Base-by-base conservation (phyloP, 768 basidiomycete genomes). In the Agaricus blazei region DNA sequence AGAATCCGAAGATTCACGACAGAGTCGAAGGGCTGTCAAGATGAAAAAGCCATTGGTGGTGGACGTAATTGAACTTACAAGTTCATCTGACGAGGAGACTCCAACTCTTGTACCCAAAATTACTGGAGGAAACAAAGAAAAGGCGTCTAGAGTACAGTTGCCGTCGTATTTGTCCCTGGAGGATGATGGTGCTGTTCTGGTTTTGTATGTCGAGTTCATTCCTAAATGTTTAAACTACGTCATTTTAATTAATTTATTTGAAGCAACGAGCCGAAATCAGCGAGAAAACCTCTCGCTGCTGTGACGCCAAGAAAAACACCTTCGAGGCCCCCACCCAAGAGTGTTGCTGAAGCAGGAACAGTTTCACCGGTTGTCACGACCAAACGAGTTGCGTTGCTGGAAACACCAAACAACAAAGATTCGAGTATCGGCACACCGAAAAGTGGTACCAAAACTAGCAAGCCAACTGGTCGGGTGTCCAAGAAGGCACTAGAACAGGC, bases 211-310 rank as follows among this genome's bases (percentile, higher is more conserved):
- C 37, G 4, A 7, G 12, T 12, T 50, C 0, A n/a, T 45, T 42
- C 24, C n/a, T 23, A 12, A 9, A 19, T 4, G 8, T 19, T 52
- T 9, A 38, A 45, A 41, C 15, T 45, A 9, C 12, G 43, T 7
- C 44, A 41, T 31, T 59, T 27, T 52, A 27, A 31, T 11, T 27
- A 4, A 23, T 4, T 37, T 19, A 26, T 29, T 34, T 3, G n/a
- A 26, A 74, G 75, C 31, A 68, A 85, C 58, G 83, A 84, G 55
- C 79, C 81, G 7, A 77, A 65, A 50, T 70, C 70, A 48, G 72
- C 77, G 12, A 72, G 72, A 28, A 82, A 71, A 60, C 83, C 81
- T 3, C 58, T 80, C 29, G 72, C 52, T 15, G 38, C 48, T 27
- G 7, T 40, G 24, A 28, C 26, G 36, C 48, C 43, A n/a, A 29